A percentile compares a stretch with the other conserved stretches of the same genome.
Conservation (phyloP, 208 protist genomes). For the Crithidia expoeki region DNA sequence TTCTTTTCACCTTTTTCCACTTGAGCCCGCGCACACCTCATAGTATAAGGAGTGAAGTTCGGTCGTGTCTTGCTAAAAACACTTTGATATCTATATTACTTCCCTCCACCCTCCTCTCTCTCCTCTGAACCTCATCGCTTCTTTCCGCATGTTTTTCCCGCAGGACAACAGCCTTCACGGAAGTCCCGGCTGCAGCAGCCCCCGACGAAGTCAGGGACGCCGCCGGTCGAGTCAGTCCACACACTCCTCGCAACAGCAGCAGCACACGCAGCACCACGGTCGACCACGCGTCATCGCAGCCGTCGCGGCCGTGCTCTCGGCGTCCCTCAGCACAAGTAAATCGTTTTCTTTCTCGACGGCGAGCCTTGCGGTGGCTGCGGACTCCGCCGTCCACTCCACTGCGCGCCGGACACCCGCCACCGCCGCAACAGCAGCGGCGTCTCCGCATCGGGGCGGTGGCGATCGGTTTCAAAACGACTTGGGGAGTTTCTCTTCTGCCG, state of each 20-base stretch:
- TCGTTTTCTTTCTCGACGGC: not conserved
- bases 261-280: not conserved
- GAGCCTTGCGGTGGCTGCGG: not conserved
- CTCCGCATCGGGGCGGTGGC: not conserved
- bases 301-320: not conserved
- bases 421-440: not conserved
- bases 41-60: no score
- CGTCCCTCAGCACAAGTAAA: conserved; percentile 7
- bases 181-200: not conserved
- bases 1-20: no score
- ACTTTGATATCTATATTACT: no score
- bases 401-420: not conserved
- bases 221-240: not conserved
- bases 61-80: no score
- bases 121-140: no score
- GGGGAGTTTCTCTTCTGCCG: not conserved
- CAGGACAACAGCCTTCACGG: conserved; percentile 1
- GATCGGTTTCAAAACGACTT: not conserved
- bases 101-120: no score
- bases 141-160: conserved; percentile 7
- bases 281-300: not conserved
- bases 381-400: not conserved
- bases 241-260: not conserved
- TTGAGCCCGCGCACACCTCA: no score
- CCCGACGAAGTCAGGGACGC: not conserved